Percentiles rank a stretch among this genome's conserved stretches.
Conservation (phyloP, 1,139 yeast genomes). For the Kodamaea anthophila region DNA sequence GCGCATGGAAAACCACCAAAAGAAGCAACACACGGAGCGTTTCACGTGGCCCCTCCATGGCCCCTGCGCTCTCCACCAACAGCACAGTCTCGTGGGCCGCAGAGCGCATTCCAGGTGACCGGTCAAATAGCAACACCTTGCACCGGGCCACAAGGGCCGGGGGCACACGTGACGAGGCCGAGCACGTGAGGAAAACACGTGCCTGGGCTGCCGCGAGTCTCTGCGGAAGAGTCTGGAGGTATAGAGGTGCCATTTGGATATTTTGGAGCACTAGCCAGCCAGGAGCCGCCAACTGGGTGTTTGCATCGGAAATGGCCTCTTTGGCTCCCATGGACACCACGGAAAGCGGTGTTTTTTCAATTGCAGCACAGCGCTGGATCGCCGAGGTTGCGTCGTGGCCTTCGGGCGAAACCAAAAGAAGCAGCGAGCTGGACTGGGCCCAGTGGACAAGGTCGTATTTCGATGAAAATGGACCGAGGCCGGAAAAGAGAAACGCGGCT, state of each 20-base stretch:
- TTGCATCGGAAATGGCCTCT: constrained; percentile 59
- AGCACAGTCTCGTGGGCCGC: constrained; percentile 33
- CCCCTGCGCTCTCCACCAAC: background rate
- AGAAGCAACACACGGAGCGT: constrained; percentile 46
- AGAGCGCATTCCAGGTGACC: constrained; percentile 53
- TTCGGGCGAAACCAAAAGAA: constrained; percentile 53
- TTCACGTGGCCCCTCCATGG: constrained; percentile 20
- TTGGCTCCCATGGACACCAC: constrained; percentile 70
- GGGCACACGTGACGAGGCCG: constrained; percentile 46
- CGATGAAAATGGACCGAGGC: constrained; percentile 20
- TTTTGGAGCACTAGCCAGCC: constrained; percentile 75
- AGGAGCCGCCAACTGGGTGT: constrained; percentile 44
- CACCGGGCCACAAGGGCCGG: constrained; percentile 47
- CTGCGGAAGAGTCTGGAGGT: constrained; percentile 55
- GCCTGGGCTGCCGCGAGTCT: constrained; percentile 32
- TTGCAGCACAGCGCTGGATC: constrained; percentile 40
- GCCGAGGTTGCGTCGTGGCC: constrained; percentile 65
- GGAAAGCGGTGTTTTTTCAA: constrained; percentile 19
- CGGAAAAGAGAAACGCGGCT: constrained; percentile 17
- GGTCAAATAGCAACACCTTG: constrained; percentile 53
- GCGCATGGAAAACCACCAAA: constrained; percentile 65
- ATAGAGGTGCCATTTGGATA: constrained; percentile 60
- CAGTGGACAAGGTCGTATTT: constrained; percentile 22
- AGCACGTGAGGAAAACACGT: constrained; percentile 57
- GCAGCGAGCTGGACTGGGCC: constrained; percentile 22